Conservation (phyloP, 2,329 filamentous ascomycete genomes). For the Boeremia exigua region DNA sequence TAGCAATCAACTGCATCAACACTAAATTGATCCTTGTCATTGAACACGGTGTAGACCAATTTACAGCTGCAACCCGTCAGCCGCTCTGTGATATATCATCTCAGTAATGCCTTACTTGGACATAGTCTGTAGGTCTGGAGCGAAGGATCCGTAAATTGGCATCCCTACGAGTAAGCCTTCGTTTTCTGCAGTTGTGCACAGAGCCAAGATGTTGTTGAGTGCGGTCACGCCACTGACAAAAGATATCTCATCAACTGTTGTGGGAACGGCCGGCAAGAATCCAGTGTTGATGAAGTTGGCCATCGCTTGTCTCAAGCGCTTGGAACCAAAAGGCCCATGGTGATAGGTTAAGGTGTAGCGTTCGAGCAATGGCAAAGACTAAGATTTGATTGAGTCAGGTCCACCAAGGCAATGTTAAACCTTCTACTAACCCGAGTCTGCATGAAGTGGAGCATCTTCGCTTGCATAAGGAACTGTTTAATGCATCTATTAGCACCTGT, state of each 20-base stretch:
- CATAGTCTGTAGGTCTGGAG: conserved; percentile 58
- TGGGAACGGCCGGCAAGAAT: conserved; percentile 34
- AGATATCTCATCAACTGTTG: conserved; percentile 45
- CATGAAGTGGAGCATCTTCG: too few relatives aligned
- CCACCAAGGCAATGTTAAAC: too few relatives aligned
- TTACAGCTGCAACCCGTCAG: too few relatives aligned
- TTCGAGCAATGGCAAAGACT: too few relatives aligned
- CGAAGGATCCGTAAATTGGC: conserved; percentile 59
- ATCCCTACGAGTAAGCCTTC: conserved; percentile 52
- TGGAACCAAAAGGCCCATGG: conserved; percentile 50
- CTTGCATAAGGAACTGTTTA: too few relatives aligned
- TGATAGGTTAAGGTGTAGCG: conserved; percentile 55
- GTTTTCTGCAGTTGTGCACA: conserved; percentile 51
- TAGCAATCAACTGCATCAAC: too few relatives aligned
- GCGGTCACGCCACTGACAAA: conserved; percentile 52
- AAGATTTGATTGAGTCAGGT: too few relatives aligned
- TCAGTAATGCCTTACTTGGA: too few relatives aligned
- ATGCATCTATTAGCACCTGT: too few relatives aligned
- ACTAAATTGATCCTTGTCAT: conserved; percentile 55
- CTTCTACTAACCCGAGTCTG: too few relatives aligned
- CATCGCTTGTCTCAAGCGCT: conserved; percentile 41
- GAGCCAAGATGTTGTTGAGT: conserved; percentile 52
- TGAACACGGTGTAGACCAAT: conserved; percentile 49
- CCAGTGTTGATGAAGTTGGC: conserved; percentile 48
- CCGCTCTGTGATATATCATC: too few relatives aligned